Conservation (phyloP, 2,329 filamentous ascomycete species). For the Phyllosticta citrichinensis region DNA sequence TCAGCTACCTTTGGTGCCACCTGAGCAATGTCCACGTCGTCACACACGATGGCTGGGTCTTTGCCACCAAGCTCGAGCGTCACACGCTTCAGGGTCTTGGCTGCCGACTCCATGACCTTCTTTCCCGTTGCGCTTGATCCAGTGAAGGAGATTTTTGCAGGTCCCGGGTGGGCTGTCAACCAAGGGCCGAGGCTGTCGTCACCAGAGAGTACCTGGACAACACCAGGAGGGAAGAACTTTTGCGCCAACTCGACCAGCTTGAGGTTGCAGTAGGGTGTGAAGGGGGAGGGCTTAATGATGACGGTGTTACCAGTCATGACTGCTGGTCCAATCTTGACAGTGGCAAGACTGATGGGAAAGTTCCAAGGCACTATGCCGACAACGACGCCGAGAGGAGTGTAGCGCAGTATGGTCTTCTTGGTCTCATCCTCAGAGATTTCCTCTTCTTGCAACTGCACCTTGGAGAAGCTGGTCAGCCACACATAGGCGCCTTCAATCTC, state of each 20-base stretch:
- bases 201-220: conserved; percentile 50
- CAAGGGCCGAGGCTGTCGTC: conserved; percentile 50
- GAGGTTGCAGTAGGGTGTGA: conserved; percentile 47
- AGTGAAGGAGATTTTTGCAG: conserved; percentile 55
- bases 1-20: conserved; percentile 33
- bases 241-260: conserved; percentile 46
- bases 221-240: conserved; percentile 48
- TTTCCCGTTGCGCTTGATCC: conserved; percentile 51
- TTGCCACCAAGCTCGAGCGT: conserved; percentile 55
- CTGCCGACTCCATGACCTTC: conserved; percentile 45
- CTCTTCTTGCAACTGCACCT: conserved; percentile 29
- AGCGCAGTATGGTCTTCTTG: conserved; percentile 37
- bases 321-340: conserved; percentile 47
- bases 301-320: conserved; percentile 47
- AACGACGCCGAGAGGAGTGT: conserved; percentile 35
- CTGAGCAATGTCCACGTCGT: conserved; percentile 39
- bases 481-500: conserved; percentile 14
- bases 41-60: conserved; percentile 49
- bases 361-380: conserved; percentile 34
- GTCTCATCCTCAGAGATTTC: conserved; percentile 34
- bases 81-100: conserved; percentile 48
- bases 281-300: conserved; percentile 47
- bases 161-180: conserved; percentile 48
- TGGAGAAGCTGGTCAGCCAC: conserved; percentile 25
- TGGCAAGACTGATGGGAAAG: conserved; percentile 41